These are phyloP conservation scores for Cryptococcus sp. DNA, from an alignment of 1,284 basidiomycete genomes.

Conservation along the genomic window DNA sequence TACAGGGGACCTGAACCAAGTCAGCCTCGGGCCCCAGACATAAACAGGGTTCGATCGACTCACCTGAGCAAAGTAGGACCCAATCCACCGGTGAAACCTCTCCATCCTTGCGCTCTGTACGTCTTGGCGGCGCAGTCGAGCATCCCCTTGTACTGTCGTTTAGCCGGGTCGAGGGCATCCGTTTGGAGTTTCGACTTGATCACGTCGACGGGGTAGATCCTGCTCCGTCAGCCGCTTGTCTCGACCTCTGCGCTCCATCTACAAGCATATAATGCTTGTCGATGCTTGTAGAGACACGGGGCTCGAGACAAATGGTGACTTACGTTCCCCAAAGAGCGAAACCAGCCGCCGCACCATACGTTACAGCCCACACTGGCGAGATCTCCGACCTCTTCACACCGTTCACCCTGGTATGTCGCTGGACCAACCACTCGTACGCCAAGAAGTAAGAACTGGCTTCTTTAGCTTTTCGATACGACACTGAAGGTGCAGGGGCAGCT, in stretches of 20 bases:
- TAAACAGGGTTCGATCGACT: slow-evolving; percentile 32
- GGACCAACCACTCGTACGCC: slow-evolving; percentile 87
- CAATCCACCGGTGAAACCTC: slow-evolving; percentile 84
- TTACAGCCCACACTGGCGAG: slow-evolving; percentile 65
- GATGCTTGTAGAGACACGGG: background rate
- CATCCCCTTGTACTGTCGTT: slow-evolving; percentile 73
- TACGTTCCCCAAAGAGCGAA: slow-evolving; percentile 46
- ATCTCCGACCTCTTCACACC: slow-evolving; percentile 69
- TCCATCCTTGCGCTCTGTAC: slow-evolving; percentile 71
- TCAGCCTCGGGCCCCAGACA: background rate
- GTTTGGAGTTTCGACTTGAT: slow-evolving; percentile 95
- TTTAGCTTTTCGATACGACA: slow-evolving; percentile 4
- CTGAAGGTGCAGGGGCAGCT: slow-evolving; percentile 9
- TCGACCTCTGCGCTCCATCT: background rate
- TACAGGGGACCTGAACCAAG: slow-evolving; percentile 31
- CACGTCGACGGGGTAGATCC: slow-evolving; percentile 90
- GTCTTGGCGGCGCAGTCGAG: slow-evolving; percentile 76
- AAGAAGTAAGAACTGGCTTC: slow-evolving; percentile 67
- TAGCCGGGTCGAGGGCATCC: slow-evolving; percentile 69
- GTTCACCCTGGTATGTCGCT: slow-evolving; percentile 68
- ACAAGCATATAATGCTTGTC: background rate
- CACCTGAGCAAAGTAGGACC: slow-evolving; percentile 85
- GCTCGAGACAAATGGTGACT: slow-evolving; percentile 7
- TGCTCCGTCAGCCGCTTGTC: too few species aligned
- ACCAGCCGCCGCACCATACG: slow-evolving; percentile 74